Conservation (phyloP, 139 green algal genomes). For the Tetraselmis chui region DNA sequence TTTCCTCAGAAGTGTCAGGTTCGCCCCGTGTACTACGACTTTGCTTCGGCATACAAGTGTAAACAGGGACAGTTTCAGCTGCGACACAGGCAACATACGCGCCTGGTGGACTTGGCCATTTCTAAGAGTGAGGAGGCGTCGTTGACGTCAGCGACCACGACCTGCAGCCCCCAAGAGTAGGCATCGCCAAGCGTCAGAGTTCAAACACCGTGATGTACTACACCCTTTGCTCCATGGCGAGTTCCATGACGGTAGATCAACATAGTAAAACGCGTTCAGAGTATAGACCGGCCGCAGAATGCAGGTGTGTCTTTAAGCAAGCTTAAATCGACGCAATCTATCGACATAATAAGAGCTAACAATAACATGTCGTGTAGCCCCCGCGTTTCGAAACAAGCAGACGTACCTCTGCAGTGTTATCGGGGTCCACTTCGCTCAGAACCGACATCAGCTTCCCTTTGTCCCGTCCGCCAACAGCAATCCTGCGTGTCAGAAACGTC, state of each 20-base stretch:
- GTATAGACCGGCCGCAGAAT: too few relatives aligned
- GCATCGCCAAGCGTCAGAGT: too few relatives aligned
- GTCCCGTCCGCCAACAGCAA: conserved; percentile 29
- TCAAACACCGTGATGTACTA: too few relatives aligned
- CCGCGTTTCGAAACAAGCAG: background rate
- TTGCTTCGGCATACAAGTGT: too few relatives aligned
- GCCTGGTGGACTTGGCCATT: conserved; percentile 15
- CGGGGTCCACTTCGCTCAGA: background rate
- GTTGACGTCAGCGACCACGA: background rate
- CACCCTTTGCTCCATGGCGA: too few relatives aligned
- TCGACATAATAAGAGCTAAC: background rate
- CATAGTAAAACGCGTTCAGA: too few relatives aligned
- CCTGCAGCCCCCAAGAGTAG: too few relatives aligned
- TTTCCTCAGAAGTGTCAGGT: background rate
- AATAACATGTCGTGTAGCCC: too few relatives aligned
- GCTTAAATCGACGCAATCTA: background rate
- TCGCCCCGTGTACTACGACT: too few relatives aligned
- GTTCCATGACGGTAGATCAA: too few relatives aligned
- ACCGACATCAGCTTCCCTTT: conserved; percentile 28
- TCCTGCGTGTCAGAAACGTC: background rate
- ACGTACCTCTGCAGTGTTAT: background rate
- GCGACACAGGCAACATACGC: conserved; percentile 13
- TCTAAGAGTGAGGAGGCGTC: background rate
- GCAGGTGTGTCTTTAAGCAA: too few relatives aligned
- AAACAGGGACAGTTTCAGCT: background rate